Conservation (phyloP, 2,329 filamentous ascomycete genomes). For the Phaeosphaeriaceae sp. region DNA sequence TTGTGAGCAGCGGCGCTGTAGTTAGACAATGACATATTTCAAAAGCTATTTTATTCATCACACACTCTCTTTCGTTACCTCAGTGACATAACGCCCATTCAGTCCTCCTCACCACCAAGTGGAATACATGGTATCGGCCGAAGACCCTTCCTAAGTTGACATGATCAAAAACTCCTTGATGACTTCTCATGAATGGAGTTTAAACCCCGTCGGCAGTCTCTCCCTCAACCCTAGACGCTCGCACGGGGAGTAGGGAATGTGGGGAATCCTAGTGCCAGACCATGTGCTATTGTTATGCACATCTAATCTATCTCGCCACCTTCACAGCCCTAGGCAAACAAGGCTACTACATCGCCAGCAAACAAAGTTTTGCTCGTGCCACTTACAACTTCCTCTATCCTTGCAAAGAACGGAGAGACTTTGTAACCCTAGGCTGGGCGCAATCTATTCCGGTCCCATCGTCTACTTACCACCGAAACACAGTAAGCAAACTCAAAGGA, state of each 20-base stretch:
- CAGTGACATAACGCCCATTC: too few species aligned
- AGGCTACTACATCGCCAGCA: conserved; percentile 26
- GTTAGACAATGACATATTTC: conserved; percentile 19
- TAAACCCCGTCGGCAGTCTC: background rate
- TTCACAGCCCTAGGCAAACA: conserved; percentile 34
- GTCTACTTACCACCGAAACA: conserved; percentile 24
- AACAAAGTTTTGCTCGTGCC: conserved; percentile 20
- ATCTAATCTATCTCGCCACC: conserved; percentile 38
- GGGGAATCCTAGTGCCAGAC: conserved; percentile 14
- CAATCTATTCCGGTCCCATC: conserved; percentile 28
- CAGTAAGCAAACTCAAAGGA: too few species aligned
- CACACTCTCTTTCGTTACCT: too few species aligned
- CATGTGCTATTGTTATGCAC: conserved; percentile 32
- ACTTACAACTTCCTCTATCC: conserved; percentile 14
- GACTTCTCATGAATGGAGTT: background rate
- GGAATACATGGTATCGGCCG: background rate
- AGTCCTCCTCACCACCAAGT: too few species aligned
- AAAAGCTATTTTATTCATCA: background rate
- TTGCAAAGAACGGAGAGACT: conserved; percentile 25
- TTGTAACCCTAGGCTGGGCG: conserved; percentile 21
- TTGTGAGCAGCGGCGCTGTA: background rate
- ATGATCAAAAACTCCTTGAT: background rate
- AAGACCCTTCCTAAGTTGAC: background rate
- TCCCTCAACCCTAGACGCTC: background rate
- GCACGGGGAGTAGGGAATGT: conserved; percentile 5